These are phyloP conservation scores for Linnemannia zychae DNA, from an alignment of 192 early-diverging fungal species.

Conservation along the genomic window DNA sequence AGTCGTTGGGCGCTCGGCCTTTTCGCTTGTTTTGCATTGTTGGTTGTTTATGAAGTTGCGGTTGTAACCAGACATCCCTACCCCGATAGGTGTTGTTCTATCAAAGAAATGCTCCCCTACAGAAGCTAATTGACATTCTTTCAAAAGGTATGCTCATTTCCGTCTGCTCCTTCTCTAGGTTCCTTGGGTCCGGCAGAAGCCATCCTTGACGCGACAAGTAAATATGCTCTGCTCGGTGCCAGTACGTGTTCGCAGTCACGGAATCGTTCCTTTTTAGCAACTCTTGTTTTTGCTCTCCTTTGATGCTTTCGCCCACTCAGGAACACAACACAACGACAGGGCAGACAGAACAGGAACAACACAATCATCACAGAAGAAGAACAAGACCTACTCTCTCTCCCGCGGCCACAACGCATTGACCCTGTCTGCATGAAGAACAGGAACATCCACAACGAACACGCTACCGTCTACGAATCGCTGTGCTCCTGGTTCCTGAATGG, in stretches of 20 bases:
- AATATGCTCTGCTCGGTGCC: no score
- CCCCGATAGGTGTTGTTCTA: background rate
- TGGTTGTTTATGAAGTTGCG: background rate
- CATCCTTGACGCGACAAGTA: no score
- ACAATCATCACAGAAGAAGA: background rate
- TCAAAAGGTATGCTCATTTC: background rate
- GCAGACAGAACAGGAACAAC: background rate
- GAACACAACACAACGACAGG: background rate
- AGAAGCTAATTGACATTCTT: background rate
- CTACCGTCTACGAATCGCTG: slow-evolving; percentile 34
- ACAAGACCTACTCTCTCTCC: background rate
- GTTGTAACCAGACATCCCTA: background rate
- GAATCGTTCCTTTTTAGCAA: background rate
- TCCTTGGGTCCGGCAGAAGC: background rate
- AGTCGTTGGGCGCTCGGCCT: background rate
- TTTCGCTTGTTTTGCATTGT: background rate
- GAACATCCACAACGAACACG: slow-evolving; percentile 16
- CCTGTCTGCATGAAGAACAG: slow-evolving; percentile 32
- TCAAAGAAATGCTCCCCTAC: background rate
- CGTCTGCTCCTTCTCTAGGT: background rate
- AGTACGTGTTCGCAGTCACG: slow-evolving; percentile 3
- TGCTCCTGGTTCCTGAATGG: slow-evolving; percentile 17
- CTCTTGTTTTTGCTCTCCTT: background rate
- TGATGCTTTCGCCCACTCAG: background rate
- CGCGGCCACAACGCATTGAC: background rate